Conservation (phyloP, 192 early-diverging fungal genomes). For the Pilaira anomala region DNA sequence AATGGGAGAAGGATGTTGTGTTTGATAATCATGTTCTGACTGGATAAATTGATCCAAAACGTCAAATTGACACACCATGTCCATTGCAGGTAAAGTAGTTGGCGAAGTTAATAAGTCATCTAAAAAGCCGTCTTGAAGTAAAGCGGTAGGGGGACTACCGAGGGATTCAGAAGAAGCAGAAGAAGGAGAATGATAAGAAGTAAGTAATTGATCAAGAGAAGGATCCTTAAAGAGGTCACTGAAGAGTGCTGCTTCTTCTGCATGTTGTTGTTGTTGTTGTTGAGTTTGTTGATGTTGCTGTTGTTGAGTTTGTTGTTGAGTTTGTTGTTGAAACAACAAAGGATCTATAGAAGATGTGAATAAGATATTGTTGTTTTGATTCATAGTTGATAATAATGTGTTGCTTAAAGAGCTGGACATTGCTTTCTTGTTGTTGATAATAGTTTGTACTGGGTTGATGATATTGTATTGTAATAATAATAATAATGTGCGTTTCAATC, state of each 20-base stretch:
- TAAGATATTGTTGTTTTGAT: neutral
- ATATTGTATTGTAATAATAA: neutral
- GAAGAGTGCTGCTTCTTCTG: slow-evolving; percentile 17
- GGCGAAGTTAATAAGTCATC: slow-evolving; percentile 16
- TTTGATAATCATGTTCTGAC: neutral
- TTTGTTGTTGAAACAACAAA: slow-evolving; percentile 3
- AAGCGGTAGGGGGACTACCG: slow-evolving; percentile 28
- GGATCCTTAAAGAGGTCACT: slow-evolving; percentile 20
- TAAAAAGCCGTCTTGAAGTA: slow-evolving; percentile 25
- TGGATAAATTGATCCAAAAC: slow-evolving; percentile 17
- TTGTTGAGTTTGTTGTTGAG: too few species aligned
- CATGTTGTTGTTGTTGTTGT: neutral
- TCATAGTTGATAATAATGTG: slow-evolving; percentile 16
- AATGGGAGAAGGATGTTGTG: neutral
- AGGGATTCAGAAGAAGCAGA: slow-evolving; percentile 22
- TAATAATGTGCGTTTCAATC: slow-evolving; percentile 32
- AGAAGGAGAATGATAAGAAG: slow-evolving; percentile 14
- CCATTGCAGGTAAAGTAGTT: neutral
- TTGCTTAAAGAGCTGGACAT: slow-evolving; percentile 1
- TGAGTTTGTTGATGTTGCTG: too few species aligned
- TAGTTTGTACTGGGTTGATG: slow-evolving; percentile 16
- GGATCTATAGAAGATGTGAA: too few species aligned
- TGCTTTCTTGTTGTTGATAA: slow-evolving; percentile 5
- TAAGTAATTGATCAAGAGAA: slow-evolving; percentile 23
- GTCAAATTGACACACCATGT: slow-evolving; percentile 14